Conservation (phyloP, 2,329 filamentous ascomycete genomes). For the Chrysoporthe cubensis region DNA sequence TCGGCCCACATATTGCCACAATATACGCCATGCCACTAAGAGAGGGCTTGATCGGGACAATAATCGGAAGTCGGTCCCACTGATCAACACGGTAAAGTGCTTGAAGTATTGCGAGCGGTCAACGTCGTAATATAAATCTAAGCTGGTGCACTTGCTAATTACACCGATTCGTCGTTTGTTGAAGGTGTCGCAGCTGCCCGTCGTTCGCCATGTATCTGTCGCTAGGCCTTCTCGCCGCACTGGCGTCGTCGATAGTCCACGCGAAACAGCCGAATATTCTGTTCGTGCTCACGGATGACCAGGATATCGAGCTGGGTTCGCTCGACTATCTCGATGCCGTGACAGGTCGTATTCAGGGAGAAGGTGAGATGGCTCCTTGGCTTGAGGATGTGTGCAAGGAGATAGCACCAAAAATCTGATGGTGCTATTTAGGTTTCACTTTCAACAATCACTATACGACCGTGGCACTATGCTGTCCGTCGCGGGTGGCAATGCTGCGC, state of each 20-base stretch:
- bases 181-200: not conserved
- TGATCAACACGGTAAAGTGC: not conserved
- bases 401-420: slow-evolving; percentile 1
- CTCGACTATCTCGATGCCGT: slow-evolving; percentile 22
- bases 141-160: not conserved
- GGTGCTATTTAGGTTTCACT: slow-evolving; percentile 16
- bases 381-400: not conserved
- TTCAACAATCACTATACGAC: slow-evolving; percentile 62
- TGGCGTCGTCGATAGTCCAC: slow-evolving; percentile 22
- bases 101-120: not conserved
- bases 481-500: slow-evolving; percentile 63
- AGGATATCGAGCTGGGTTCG: slow-evolving; percentile 28
- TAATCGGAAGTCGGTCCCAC: not conserved
- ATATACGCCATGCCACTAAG: slow-evolving; percentile 10
- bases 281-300: slow-evolving; percentile 28
- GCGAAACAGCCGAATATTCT: slow-evolving; percentile 28
- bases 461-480: slow-evolving; percentile 65
- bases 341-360: slow-evolving; percentile 18
- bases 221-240: slow-evolving; percentile 20
- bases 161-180: not conserved
- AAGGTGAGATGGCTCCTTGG: slow-evolving; percentile 9
- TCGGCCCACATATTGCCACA: slow-evolving; percentile 28
- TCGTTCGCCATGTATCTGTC: slow-evolving; percentile 24
- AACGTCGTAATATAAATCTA: not conserved
- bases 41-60: not conserved